Base-by-base conservation (phyloP, 768 basidiomycete genomes). In the Plicaturopsis crispa region DNA sequence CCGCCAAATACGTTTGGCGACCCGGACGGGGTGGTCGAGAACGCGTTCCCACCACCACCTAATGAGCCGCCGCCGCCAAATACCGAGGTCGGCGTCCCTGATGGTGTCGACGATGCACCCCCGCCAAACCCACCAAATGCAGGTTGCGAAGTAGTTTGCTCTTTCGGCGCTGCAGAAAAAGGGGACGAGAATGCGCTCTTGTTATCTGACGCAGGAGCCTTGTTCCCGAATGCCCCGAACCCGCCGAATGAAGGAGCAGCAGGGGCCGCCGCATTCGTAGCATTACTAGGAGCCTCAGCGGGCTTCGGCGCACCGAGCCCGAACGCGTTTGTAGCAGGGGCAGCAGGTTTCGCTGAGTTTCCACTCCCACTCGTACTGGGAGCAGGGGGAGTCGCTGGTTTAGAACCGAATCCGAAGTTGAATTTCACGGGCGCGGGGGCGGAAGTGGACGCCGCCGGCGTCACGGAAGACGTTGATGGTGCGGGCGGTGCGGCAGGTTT, bases 391-490 rank as follows among this genome's bases (percentile, higher is more conserved):
- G 51, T 24, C 5, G 51, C 46, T 40, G 56, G 32, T 33, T 57
- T 63, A 23, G 50, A 31, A 8, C 47, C 42, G 33, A 59, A 41
- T n/a, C 60, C 62, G 44, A 72, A 63, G 45, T 44, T 61, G 45
- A 69, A 71, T 42, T 64, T 66, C 5, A 56, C 50, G 3, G 59
- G 50, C 5, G 48, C 24, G 18, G 49, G 38, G 5, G 60, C 41
- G 32, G 53, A 57, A 39, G 57, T 53, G 20, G 43, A 31, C 33
- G 52, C 42, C 24, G 41, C 39, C 12, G 51, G 24, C 6, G 48
- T 24, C 24, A 48, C 46, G 14, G 52, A 36, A 10, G 57, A 41
- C 6, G 51, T 35, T 35, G 49, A 47, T 19, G 44, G 33, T 6
- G 45, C 42, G 10, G 54, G 16, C 26, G 41, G 42, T 19, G 46